phyloP scores from a whole-genome alignment of 2,329 filamentous ascomycete genomes.

The Pseudocercospora crystallina region DNA sequence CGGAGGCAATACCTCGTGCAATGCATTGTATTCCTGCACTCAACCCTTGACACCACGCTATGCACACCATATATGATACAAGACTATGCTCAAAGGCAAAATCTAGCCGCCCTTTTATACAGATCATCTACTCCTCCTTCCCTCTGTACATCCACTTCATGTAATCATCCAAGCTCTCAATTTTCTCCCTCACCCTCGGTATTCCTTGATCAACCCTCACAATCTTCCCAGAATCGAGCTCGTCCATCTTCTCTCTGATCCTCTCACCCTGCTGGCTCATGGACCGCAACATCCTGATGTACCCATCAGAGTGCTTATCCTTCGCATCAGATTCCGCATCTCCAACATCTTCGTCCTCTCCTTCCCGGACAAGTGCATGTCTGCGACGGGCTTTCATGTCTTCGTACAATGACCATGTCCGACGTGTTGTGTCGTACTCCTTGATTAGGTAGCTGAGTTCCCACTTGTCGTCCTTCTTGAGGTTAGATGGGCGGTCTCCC shows the following conservation, averaged over 20 bases:
- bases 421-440: constrained; percentile 51
- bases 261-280: constrained; percentile 57
- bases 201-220: constrained; percentile 31
- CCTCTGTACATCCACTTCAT: constrained; percentile 31
- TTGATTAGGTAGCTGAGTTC: constrained; percentile 73
- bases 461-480: constrained; percentile 59
- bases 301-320: constrained; percentile 46
- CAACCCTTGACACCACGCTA: constrained; percentile 4
- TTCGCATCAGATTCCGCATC: constrained; percentile 26
- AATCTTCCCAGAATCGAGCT: constrained; percentile 47
- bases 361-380: constrained; percentile 43
- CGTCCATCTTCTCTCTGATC: constrained; percentile 58
- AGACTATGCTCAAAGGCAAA: background rate
- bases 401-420: constrained; percentile 53
- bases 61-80: no score
- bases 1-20: no score
- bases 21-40: no score
- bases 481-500: constrained; percentile 54
- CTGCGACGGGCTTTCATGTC: constrained; percentile 58
- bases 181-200: constrained; percentile 14
- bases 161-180: constrained; percentile 30
- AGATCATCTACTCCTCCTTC: constrained; percentile 5
- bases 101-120: background rate
- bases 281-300: constrained; percentile 44
- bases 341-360: constrained; percentile 40